Conservation (phyloP, 2,329 filamentous ascomycete genomes). For the Karstenula rhodostoma region DNA sequence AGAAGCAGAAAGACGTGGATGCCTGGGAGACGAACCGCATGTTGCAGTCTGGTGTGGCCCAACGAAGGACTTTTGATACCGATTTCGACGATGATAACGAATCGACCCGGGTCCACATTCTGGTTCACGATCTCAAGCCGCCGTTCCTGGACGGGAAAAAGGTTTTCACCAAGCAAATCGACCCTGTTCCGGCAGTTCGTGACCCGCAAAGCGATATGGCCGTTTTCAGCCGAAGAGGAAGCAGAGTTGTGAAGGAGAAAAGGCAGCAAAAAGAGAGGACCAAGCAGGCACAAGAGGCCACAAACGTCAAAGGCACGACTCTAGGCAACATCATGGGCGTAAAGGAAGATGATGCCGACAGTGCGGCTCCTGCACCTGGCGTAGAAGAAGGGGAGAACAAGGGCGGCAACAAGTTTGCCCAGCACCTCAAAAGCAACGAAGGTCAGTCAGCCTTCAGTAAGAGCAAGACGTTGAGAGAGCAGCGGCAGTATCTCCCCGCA, state of each 20-base stretch:
- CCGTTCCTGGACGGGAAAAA: constrained; percentile 95
- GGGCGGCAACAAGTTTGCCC: constrained; percentile 79
- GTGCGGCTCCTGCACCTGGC: constrained; percentile 77
- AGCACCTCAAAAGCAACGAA: constrained; percentile 87
- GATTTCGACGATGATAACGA: constrained; percentile 94
- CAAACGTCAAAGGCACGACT: constrained; percentile 88
- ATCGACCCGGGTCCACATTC: constrained; percentile 83
- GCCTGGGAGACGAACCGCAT: constrained; percentile 99
- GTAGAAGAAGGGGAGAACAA: constrained; percentile 78
- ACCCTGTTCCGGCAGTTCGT: constrained; percentile 90
- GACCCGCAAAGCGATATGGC: constrained; percentile 99
- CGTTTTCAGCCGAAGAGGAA: constrained; percentile 95
- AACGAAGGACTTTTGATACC: constrained; percentile 79
- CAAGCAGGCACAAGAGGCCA: constrained; percentile 93
- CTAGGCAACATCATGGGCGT: constrained; percentile 95
- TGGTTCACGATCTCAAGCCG: constrained; percentile 92
- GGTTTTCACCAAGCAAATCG: constrained; percentile 96
- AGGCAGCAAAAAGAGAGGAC: constrained; percentile 92
- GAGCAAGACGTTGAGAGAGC: constrained; percentile 88
- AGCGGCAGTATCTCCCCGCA: constrained; percentile 90
- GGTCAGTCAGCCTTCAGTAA: constrained; percentile 89
- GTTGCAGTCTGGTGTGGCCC: constrained; percentile 94
- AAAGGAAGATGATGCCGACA: constrained; percentile 89
- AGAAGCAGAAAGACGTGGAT: constrained; percentile 93
- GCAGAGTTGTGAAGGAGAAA: constrained; percentile 88